These are phyloP conservation scores for Elaeis guineensis DNA, from an alignment of 176 grass and related monocot species.

Conservation along the genomic window DNA sequence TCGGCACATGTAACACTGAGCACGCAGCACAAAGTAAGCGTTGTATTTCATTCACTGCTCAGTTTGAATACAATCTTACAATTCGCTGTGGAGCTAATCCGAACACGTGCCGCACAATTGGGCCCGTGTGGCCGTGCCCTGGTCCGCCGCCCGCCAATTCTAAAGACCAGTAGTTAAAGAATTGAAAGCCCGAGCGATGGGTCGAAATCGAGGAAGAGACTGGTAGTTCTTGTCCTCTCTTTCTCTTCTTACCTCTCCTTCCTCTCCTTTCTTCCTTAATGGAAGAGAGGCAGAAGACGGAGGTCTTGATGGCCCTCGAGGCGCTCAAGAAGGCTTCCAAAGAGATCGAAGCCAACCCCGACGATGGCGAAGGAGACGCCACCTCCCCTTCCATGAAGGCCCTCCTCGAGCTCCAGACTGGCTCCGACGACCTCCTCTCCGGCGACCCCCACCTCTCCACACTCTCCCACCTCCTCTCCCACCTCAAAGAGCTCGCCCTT, in stretches of 20 bases:
- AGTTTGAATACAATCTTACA: no score
- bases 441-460: constrained; percentile 30
- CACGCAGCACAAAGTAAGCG: no score
- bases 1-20: no score
- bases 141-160: no score
- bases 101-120: no score
- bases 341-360: constrained; percentile 7
- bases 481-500: constrained; percentile 24
- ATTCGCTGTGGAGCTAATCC: no score
- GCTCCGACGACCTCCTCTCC: constrained; percentile 58
- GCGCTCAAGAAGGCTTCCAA: constrained; percentile 15
- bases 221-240: no score
- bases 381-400: constrained; percentile 34
- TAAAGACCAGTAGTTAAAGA: neutral
- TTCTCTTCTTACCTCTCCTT: no score
- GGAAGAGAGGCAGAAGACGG: neutral
- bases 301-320: constrained; percentile 3
- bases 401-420: constrained; percentile 56
- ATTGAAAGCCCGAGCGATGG: neutral
- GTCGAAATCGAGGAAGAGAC: neutral
- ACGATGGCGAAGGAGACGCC: neutral
- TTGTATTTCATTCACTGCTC: no score
- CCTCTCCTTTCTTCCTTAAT: neutral
- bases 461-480: constrained; percentile 29
- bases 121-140: no score